These are phyloP conservation scores for Psilocybe azurescens DNA, from an alignment of 768 basidiomycete species.

Conservation along the genomic window DNA sequence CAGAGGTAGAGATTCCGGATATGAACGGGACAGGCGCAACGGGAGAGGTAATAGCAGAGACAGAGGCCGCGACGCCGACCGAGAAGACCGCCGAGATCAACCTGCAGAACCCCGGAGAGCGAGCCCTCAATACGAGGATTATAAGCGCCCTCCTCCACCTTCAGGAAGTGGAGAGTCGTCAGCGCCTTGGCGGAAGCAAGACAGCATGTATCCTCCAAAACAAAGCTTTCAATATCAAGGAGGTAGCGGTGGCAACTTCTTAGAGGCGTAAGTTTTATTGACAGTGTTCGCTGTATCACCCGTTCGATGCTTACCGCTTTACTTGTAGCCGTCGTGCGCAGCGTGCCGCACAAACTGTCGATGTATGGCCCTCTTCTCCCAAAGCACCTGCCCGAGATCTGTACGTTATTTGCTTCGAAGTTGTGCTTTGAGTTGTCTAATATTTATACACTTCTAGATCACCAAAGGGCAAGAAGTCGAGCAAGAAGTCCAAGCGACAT, in stretches of 20 bases:
- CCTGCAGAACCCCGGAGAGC: slow-evolving; percentile 34
- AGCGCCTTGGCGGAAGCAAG: slow-evolving; percentile 51
- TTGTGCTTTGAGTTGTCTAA: slow-evolving; percentile 1
- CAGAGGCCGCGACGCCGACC: slow-evolving; percentile 20
- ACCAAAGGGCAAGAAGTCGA: slow-evolving; percentile 57
- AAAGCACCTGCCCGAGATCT: slow-evolving; percentile 63
- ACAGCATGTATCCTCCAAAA: slow-evolving; percentile 64
- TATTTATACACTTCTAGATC: slow-evolving; percentile 45
- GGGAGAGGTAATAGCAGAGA: slow-evolving; percentile 22
- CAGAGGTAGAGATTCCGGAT: slow-evolving; percentile 13
- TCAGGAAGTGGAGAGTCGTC: slow-evolving; percentile 31
- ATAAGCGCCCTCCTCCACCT: slow-evolving; percentile 47
- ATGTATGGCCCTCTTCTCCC: slow-evolving; percentile 87
- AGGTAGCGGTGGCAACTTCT: slow-evolving; percentile 48
- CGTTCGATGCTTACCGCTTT: background rate
- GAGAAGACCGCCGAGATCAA: slow-evolving; percentile 23
- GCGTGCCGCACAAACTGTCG: slow-evolving; percentile 58
- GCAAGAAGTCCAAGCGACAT: slow-evolving; percentile 64
- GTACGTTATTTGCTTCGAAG: slow-evolving; percentile 40
- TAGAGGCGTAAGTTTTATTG: slow-evolving; percentile 67
- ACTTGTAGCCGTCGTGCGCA: slow-evolving; percentile 68
- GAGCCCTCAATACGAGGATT: slow-evolving; percentile 69
- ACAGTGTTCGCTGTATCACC: background rate
- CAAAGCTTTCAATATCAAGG: slow-evolving; percentile 29
- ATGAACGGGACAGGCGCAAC: slow-evolving; percentile 5